Percentiles rank a stretch among this genome's conserved stretches.
phyloP scores from a whole-genome alignment of 225 moss, liverwort and hornwort species.

The Takakia lepidozioides region DNA sequence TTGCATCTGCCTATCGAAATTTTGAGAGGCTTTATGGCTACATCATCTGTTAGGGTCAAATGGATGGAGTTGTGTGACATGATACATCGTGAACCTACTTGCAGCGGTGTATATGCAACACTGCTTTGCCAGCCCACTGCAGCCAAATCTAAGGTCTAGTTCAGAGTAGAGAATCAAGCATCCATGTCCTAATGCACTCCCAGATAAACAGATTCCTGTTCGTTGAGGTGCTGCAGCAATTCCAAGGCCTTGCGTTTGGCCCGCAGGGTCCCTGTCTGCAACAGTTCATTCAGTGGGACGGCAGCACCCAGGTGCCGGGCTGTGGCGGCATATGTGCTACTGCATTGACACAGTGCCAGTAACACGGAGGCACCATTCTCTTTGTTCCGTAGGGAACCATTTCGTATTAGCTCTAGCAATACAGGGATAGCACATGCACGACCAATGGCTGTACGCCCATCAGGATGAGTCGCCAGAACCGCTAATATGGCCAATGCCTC shows the following conservation, averaged over 20 bases:
- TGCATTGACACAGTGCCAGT: conserved; percentile 13
- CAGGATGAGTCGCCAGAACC: conserved; percentile 50
- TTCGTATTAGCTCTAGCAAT: conserved; percentile 39
- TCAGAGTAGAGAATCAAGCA: too few relatives aligned
- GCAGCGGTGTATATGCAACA: too few relatives aligned
- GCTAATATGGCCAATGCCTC: conserved; percentile 61
- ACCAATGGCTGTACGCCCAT: conserved; percentile 47
- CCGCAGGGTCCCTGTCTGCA: conserved; percentile 15
- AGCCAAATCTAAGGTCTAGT: too few relatives aligned
- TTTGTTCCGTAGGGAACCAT: conserved; percentile 48
- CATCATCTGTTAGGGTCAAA: too few relatives aligned
- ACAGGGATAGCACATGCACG: conserved; percentile 35
- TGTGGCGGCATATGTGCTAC: conserved; percentile 7
- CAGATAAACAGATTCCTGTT: too few relatives aligned
- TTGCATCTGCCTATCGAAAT: too few relatives aligned
- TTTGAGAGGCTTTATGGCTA: too few relatives aligned
- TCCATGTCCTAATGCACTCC: too few relatives aligned
- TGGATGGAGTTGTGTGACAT: too few relatives aligned
- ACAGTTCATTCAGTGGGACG: conserved; percentile 10
- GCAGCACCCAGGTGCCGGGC: conserved; percentile 13
- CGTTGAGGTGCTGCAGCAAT: conserved; percentile 23
- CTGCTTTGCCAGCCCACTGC: too few relatives aligned
- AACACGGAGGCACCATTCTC: conserved; percentile 37
- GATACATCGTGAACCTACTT: too few relatives aligned
- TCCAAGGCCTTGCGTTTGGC: conserved; percentile 25